Base-by-base conservation (phyloP, 208 protist species). In the Trichomonas tenax region DNA sequence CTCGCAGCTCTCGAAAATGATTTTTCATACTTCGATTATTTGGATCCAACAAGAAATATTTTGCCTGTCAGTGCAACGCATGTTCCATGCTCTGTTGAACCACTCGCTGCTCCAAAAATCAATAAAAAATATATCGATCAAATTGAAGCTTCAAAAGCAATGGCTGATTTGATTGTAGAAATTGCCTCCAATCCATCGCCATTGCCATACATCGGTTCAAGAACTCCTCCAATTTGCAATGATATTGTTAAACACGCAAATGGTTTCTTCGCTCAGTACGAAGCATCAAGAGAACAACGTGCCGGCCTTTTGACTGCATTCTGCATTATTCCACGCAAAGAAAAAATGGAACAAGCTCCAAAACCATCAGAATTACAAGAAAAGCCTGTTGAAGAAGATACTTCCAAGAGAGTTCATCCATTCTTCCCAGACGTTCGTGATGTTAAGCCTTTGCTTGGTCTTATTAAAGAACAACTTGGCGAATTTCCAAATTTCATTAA, bases 401-500 rank as follows among this genome's bases (percentile, higher is more conserved):
- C 82, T 31, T n/a, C 82, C 45, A 89, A 89, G 17, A 89, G 40
- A 89, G 34, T 46, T n/a, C 82, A 89, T 31, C 82, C 82, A 89
- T 89, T 89, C 40, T 89, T 89, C 82, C 82, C 82, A 46, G 82
- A 89, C 15, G 36, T 89, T 40, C 23, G 40, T 6, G 82, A 40
- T 44, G 36, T 89, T 8, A 44, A 46, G 17, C 82, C 82, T 34
- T 46, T 89, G 8, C 82, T 89, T 31, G 82, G 82, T n/a, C 10
- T 44, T n/a, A 89, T 89, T 10, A 89, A 89, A 89, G 17, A 89
- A 48, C 82, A 89, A 17, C 82, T 89, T 89, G 82, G 82, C n/a
- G 82, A 89, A 89, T 89, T 89, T 89, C 82, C 82, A 44, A 89
- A 44, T n/a, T 89, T 89, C 17, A 89, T 89, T 17, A 89, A 46